phyloP scores from a whole-genome alignment of 495 filamentous ascomycete species.

The Penicillium goetzii region DNA sequence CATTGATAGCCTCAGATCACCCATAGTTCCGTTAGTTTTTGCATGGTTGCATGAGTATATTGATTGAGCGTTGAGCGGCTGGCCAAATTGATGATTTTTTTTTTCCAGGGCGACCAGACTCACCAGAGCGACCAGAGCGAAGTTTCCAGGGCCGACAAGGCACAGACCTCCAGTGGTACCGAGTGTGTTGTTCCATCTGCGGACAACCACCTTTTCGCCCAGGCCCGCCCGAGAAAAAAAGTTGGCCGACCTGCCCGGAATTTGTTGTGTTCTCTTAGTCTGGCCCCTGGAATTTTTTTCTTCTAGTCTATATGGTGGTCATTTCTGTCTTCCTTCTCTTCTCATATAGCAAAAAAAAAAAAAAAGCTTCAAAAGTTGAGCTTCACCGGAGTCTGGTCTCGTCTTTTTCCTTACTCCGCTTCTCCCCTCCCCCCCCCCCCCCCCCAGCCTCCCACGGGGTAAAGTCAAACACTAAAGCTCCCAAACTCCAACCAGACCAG shows the following conservation, averaged over 20 bases:
- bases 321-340: not conserved
- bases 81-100: not conserved
- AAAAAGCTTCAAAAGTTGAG: no score
- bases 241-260: slow-evolving; percentile 4
- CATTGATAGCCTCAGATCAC: slow-evolving; percentile 1
- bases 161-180: slow-evolving; percentile 12
- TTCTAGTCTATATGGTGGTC: not conserved
- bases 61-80: not conserved
- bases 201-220: slow-evolving; percentile 8
- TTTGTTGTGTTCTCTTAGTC: not conserved
- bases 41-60: not conserved
- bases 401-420: slow-evolving; percentile 2
- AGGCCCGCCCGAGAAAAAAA: slow-evolving; percentile 21
- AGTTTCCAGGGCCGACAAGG: not conserved
- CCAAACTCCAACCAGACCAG: slow-evolving; percentile 1
- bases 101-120: not conserved
- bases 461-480: not conserved
- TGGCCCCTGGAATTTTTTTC: not conserved
- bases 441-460: slow-evolving; percentile 17
- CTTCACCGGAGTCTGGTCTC: slow-evolving; percentile 6
- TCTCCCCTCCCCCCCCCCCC: no score
- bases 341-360: not conserved
- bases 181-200: not conserved
- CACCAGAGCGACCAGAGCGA: slow-evolving; percentile 5
- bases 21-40: not conserved